phyloP scores from a whole-genome alignment of 352 stramenopile genomes.

The Blastocystis sp. region DNA sequence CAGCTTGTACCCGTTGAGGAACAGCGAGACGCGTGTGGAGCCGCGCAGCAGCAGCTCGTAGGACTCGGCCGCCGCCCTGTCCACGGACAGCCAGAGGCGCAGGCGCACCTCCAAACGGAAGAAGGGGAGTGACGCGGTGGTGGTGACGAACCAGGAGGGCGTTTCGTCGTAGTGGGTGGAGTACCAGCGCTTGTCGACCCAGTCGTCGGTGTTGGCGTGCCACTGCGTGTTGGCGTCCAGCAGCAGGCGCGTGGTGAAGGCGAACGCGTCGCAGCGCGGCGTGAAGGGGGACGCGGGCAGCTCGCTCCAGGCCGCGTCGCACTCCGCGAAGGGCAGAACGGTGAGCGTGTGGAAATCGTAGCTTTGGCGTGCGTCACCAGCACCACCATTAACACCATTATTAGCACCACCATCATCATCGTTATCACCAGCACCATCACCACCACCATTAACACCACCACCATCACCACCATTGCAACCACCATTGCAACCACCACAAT shows the following conservation, averaged over 20 bases:
- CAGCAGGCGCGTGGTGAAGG: not conserved
- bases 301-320: not conserved
- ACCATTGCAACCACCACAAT: not conserved
- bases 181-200: not conserved
- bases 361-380: no score
- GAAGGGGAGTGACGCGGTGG: not conserved
- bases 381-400: no score
- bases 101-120: not conserved
- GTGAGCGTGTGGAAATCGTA: no score
- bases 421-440: no score
- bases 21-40: not conserved
- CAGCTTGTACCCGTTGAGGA: slow-evolving; percentile 1
- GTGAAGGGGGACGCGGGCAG: not conserved
- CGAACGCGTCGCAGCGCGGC: not conserved
- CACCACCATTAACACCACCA: no score
- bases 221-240: not conserved
- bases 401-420: no score
- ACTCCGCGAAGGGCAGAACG: not conserved
- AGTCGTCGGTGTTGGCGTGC: not conserved
- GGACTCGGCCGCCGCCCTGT: no score
- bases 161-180: not conserved
- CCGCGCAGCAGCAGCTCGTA: no score
- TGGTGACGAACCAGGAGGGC: not conserved
- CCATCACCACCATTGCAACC: no score
- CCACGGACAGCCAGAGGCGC: not conserved